Conservation (phyloP, 2,329 filamentous ascomycete species). For the Colletotrichum plurivorum region DNA sequence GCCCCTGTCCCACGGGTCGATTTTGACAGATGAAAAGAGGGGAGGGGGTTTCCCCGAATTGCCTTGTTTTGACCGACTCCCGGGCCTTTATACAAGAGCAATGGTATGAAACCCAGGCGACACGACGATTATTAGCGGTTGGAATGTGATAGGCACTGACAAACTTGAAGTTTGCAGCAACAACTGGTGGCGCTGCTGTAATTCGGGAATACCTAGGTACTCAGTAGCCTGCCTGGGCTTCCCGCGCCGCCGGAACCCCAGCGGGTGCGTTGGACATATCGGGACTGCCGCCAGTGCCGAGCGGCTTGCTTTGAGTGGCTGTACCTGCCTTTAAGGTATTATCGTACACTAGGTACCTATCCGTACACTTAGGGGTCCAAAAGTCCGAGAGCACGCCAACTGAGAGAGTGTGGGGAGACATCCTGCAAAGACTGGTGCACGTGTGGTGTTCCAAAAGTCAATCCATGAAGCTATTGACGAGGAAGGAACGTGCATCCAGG, state of each 20-base stretch:
- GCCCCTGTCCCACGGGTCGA: slow-evolving; percentile 16
- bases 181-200: background rate
- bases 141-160: background rate
- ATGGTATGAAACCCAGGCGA: slow-evolving; percentile 9
- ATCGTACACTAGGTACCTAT: background rate
- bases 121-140: background rate
- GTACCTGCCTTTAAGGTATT: background rate
- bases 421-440: slow-evolving; percentile 8
- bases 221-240: background rate
- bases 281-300: slow-evolving; percentile 10
- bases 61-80: slow-evolving; percentile 27
- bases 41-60: background rate
- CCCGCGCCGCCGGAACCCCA: slow-evolving; percentile 2
- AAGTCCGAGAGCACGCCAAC: slow-evolving; percentile 22
- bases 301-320: background rate
- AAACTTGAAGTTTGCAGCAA: slow-evolving; percentile 7
- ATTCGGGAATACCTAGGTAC: background rate
- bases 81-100: background rate
- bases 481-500: slow-evolving; percentile 28
- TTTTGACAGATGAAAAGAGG: slow-evolving; percentile 18
- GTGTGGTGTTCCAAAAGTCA: slow-evolving; percentile 13
- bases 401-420: slow-evolving; percentile 27
- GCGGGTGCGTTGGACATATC: background rate
- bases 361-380: slow-evolving; percentile 22
- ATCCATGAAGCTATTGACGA: slow-evolving; percentile 2